Conservation (phyloP, 176 grass and related monocot genomes). For the Otatea glauca region DNA sequence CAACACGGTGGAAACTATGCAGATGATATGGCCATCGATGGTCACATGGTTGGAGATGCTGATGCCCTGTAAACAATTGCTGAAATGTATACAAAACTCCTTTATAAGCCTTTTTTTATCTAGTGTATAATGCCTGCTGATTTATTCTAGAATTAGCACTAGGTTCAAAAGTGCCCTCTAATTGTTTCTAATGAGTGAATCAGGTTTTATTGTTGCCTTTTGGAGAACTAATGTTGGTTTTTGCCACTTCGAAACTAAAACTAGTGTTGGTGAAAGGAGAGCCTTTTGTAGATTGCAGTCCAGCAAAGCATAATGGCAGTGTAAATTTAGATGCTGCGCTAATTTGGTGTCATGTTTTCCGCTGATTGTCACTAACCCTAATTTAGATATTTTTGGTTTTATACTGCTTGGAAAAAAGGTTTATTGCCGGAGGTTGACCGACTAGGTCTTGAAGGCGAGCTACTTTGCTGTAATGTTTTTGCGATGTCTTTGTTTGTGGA, state of each 20-base stretch:
- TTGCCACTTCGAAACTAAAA: background rate
- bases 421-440: background rate
- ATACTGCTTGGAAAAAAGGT: background rate
- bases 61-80: conserved; percentile 41
- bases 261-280: background rate
- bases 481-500: background rate
- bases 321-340: conserved; percentile 26
- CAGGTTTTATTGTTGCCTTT: conserved; percentile 2
- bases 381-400: background rate
- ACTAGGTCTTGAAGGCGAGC: background rate
- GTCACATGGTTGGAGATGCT: conserved; percentile 38
- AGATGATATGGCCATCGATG: conserved; percentile 50
- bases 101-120: conserved; percentile 17
- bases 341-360: background rate
- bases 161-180: conserved; percentile 24
- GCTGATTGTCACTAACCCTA: background rate
- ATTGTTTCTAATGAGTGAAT: conserved; percentile 26
- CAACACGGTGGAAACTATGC: conserved; percentile 50
- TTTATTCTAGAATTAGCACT: conserved; percentile 38
- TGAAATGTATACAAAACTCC: conserved; percentile 43
- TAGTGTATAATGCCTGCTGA: conserved; percentile 45
- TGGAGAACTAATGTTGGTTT: background rate
- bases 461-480: background rate
- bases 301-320: conserved; percentile 8
- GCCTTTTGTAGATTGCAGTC: conserved; percentile 18